Percentiles rank a stretch among this genome's conserved stretches.
These are phyloP conservation scores for Stachybotrys chlorohalonatus DNA, from an alignment of 2,329 filamentous ascomycete species.

Conservation along the genomic window DNA sequence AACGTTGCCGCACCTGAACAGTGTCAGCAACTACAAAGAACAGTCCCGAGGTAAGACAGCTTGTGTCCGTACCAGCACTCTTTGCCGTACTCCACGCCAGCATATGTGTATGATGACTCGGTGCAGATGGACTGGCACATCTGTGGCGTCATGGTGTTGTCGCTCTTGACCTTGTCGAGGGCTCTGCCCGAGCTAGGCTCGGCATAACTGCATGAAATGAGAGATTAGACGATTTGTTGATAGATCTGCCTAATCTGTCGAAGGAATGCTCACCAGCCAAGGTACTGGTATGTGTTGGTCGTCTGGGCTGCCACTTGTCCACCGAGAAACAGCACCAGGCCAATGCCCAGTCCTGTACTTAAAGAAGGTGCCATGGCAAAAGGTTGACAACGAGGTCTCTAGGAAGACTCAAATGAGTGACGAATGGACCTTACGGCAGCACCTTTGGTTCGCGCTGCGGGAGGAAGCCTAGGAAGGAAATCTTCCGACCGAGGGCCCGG, in stretches of 20 bases:
- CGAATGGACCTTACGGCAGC: too few relatives aligned
- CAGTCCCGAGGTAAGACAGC: too few relatives aligned
- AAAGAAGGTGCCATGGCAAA: neutral
- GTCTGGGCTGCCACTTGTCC: neutral
- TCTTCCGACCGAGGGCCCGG: neutral
- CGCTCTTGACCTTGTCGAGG: neutral
- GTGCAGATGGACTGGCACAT: neutral
- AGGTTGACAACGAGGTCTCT: neutral
- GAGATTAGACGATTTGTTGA: too few relatives aligned
- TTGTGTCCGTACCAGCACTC: neutral
- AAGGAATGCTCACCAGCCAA: neutral
- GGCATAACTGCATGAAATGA: neutral
- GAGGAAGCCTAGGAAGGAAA: neutral
- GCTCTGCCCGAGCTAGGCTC: neutral
- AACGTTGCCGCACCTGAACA: neutral
- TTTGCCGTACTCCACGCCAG: constrained; percentile 1
- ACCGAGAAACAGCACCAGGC: neutral
- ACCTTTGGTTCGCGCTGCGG: neutral
- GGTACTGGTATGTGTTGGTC: neutral
- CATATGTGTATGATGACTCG: neutral
- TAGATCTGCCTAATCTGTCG: too few relatives aligned
- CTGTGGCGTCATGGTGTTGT: neutral
- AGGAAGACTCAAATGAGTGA: neutral
- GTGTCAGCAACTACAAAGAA: too few relatives aligned
- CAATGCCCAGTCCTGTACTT: neutral